These are phyloP conservation scores for Lonicera japonica DNA, from an alignment of 129 eudicot species.

Conservation along the genomic window DNA sequence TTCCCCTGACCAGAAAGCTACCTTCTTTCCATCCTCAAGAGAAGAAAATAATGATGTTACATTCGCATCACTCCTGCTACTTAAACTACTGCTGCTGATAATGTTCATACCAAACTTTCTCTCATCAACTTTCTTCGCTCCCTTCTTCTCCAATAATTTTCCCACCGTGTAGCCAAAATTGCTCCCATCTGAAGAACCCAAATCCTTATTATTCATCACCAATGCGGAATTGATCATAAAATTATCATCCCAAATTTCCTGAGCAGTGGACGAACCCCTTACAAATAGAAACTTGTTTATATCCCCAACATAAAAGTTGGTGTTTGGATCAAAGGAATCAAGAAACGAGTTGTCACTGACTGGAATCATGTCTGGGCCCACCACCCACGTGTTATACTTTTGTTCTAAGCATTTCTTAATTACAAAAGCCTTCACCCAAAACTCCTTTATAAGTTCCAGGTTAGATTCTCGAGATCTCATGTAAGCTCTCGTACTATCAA, in stretches of 20 bases:
- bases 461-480: constrained; percentile 20
- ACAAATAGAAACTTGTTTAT: constrained; percentile 31
- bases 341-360: constrained; percentile 32
- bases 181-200: not conserved
- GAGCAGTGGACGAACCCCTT: constrained; percentile 44
- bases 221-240: constrained; percentile 25
- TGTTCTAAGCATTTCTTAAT: constrained; percentile 51
- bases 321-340: constrained; percentile 23
- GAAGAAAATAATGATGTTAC: no score
- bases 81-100: no score
- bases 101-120: constrained; percentile 26
- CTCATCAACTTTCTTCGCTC: constrained; percentile 33
- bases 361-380: constrained; percentile 46
- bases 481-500: constrained; percentile 23
- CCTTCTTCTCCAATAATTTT: constrained; percentile 35
- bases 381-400: constrained; percentile 44
- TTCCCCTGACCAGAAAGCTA: constrained; percentile 52
- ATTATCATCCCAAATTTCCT: constrained; percentile 42
- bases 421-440: constrained; percentile 40
- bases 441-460: constrained; percentile 48
- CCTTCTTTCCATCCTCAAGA: constrained; percentile 25
- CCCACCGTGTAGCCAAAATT: constrained; percentile 18
- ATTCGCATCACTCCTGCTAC: constrained; percentile 17
- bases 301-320: constrained; percentile 49
- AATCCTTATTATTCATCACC: constrained; percentile 18